A percentile compares a stretch with the other conserved stretches of the same genome.
These are phyloP conservation scores for Takashimella koratensis DNA, from an alignment of 1,284 basidiomycete genomes.

Conservation along the genomic window DNA sequence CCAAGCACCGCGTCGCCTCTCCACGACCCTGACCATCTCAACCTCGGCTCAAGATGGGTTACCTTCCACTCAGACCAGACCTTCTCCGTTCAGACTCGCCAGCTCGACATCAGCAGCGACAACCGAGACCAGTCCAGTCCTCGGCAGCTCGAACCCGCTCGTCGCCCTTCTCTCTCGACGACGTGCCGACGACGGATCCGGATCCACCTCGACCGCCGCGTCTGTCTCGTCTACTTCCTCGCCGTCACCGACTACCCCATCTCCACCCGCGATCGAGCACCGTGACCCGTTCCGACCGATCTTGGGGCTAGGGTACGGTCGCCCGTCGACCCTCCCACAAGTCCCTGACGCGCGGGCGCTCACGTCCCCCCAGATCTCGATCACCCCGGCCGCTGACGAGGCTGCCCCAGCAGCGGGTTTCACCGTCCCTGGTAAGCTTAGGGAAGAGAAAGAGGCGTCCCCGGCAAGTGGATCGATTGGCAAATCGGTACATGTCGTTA, in stretches of 20 bases:
- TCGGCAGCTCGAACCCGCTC: slow-evolving; percentile 6
- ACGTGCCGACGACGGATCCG: slow-evolving; percentile 17
- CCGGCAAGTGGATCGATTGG: neutral
- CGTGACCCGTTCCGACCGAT: neutral
- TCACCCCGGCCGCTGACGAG: neutral
- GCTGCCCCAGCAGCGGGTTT: neutral
- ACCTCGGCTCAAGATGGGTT: slow-evolving; percentile 6
- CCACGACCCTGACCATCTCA: slow-evolving; percentile 8
- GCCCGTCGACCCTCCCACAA: neutral
- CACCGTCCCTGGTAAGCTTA: neutral
- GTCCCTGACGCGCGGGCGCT: neutral
- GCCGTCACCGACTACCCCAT: neutral
- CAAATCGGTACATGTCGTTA: slow-evolving; percentile 42
- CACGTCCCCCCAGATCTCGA: neutral
- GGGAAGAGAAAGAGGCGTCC: neutral
- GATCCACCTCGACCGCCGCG: neutral
- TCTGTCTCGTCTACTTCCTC: slow-evolving; percentile 2
- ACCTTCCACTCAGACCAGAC: neutral
- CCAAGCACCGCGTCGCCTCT: neutral
- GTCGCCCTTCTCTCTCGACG: slow-evolving; percentile 19
- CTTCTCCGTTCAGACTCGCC: neutral
- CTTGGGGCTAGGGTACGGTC: neutral
- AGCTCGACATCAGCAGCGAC: neutral
- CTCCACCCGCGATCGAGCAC: neutral
- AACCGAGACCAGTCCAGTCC: too few relatives aligned